Percentiles rank a stretch among this genome's conserved stretches.
Conservation (phyloP, 768 basidiomycete species). For the Xerocomellus amylosporus region DNA sequence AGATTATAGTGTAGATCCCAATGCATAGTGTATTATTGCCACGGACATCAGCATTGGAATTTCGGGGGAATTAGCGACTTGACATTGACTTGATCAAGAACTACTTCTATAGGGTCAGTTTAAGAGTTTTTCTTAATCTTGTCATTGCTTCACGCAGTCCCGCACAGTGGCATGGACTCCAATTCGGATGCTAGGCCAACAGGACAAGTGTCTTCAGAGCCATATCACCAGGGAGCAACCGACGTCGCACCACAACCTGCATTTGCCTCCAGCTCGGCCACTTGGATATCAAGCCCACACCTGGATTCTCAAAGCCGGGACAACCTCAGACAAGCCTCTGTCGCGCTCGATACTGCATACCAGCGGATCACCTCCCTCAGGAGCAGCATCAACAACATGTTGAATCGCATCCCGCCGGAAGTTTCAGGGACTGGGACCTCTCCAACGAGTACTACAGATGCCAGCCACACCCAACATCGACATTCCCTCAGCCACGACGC, state of each 20-base stretch:
- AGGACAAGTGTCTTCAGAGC: constrained; percentile 11
- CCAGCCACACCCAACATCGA: constrained; percentile 6
- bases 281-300: constrained; percentile 13
- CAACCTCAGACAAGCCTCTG: constrained; percentile 48
- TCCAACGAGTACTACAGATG: constrained; percentile 1
- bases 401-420: constrained; percentile 39
- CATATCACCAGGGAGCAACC: constrained; percentile 12
- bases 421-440: constrained; percentile 8
- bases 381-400: constrained; percentile 45
- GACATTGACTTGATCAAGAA: background rate
- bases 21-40: constrained; percentile 10
- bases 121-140: background rate
- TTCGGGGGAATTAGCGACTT: background rate
- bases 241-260: constrained; percentile 10
- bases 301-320: constrained; percentile 30
- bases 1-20: constrained; percentile 8
- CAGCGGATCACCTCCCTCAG: constrained; percentile 54
- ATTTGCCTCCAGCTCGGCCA: constrained; percentile 4
- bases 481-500: constrained; percentile 17
- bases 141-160: background rate
- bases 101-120: background rate
- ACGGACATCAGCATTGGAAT: background rate
- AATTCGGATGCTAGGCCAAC: constrained; percentile 7
- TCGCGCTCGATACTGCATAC: constrained; percentile 54
- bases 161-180: constrained; percentile 22